phyloP scores from a whole-genome alignment of 352 stramenopile genomes.

The Pythium coloratum region DNA sequence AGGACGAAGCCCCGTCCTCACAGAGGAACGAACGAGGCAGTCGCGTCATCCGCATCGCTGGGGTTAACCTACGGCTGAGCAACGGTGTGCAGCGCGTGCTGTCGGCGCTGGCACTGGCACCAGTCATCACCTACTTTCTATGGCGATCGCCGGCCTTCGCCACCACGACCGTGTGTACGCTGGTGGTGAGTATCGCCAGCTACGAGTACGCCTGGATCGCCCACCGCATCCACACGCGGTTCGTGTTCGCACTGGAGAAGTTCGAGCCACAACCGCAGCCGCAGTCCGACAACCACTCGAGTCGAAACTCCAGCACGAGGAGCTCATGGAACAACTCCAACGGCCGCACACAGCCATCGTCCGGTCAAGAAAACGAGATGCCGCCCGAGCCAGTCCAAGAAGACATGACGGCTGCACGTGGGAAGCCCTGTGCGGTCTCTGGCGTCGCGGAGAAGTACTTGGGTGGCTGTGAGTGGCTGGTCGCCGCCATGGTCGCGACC shows the following conservation, averaged over 20 bases:
- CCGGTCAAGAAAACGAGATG: slow-evolving; percentile 9
- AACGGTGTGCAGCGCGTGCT: slow-evolving; percentile 69
- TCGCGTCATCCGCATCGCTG: background rate
- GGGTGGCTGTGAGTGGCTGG: slow-evolving; percentile 43
- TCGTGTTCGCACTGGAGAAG: slow-evolving; percentile 40
- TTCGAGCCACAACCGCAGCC: slow-evolving; percentile 1
- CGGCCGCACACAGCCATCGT: slow-evolving; percentile 16
- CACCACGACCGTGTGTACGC: slow-evolving; percentile 64
- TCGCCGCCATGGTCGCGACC: slow-evolving; percentile 35
- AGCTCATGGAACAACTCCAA: slow-evolving; percentile 16
- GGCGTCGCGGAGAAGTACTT: slow-evolving; percentile 6
- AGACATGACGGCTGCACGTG: slow-evolving; percentile 13
- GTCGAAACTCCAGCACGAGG: slow-evolving; percentile 15
- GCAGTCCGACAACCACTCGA: background rate
- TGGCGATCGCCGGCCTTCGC: slow-evolving; percentile 66
- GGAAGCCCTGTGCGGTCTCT: slow-evolving; percentile 19
- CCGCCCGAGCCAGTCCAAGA: slow-evolving; percentile 12
- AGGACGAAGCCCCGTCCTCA: background rate
- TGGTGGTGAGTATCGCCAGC: slow-evolving; percentile 44
- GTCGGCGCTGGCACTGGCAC: slow-evolving; percentile 57
- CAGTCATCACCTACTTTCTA: slow-evolving; percentile 66
- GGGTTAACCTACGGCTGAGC: slow-evolving; percentile 2
- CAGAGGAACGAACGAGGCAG: background rate
- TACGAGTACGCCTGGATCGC: slow-evolving; percentile 81
- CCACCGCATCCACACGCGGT: slow-evolving; percentile 57